Base-by-base conservation (phyloP, 805 yeast genomes). In the Metschnikowia similis region DNA sequence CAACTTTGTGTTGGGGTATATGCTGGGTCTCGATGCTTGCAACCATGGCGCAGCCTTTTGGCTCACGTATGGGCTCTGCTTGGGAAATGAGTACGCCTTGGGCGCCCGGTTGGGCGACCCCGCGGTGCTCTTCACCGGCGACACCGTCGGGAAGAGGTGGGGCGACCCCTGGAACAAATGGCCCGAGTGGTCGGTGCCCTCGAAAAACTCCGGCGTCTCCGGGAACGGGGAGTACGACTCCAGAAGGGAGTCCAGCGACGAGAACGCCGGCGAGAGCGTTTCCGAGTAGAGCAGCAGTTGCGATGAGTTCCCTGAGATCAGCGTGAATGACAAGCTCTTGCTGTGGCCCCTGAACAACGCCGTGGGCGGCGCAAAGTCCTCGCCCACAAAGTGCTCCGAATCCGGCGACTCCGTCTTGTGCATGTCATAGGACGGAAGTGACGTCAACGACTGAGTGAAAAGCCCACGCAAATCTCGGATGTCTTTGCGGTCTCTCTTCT, bases 201-300 rank as follows among this genome's bases (percentile, higher is more conserved):
- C 67, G 44, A 59, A 66, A 47, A 51, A 62, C 35, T 66, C 71
- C 9, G 56, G 50, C 32, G 52, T 55, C 34, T 66, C 70, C 39
- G 52, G 54, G 39, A 58, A 50, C 3, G 66, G 69, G 14, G 69
- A 56, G 35, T 53, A 58, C 3, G 63, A 49, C 31, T 62, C 70
- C 41, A 62, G 52, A 28, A 67, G 56, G 34, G 70, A 65, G 31
- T 70, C 75, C 11, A 60, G 52, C 14, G 72, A 66, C 10, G 67
- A 60, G 37, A 59, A 65, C 6, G 63, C 59, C 11, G 59, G 55
- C 34, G 50, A 52, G 31, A 56, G 48, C 14, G 54, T 47, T n/a
- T 67, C 71, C 13, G 64, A 59, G 41, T 60, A 61, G 14, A 67
- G 42, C 48, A 70, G 66, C 51, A 66, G 65, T 37, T 59, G 54